Base-by-base conservation (phyloP, 345 rosid species). In the Acer negundo region DNA sequence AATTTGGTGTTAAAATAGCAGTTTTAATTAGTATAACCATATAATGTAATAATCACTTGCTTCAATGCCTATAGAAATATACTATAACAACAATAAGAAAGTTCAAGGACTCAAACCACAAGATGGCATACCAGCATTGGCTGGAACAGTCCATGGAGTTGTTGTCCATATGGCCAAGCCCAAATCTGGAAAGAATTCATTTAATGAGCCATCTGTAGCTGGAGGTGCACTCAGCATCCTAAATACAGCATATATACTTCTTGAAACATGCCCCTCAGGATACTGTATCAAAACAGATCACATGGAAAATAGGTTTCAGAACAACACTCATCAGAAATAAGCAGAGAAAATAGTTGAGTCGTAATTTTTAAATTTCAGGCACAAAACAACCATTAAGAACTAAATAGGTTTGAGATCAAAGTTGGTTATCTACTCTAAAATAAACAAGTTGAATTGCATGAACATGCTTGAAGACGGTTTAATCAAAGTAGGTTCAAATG, bases 61-160 rank as follows among this genome's bases (percentile, higher is more conserved):
- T 31, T 19, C 8, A 49, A 71, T 63, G 6, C 76, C 42, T 22
- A 49, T 6, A 6, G 10, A 17, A n/a, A 47, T 74, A 44, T 28
- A 19, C 77, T 26, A 63, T 23, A 51, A 47, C 26, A 47, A 26
- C 59, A 42, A 74, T 38, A 51, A 20, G 20, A 8, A 51, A 62
- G 44, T 23, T 9, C 12, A 59, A 7, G 26, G 7, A 59, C 63
- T 12, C 49, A 28, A 74, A 75, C 16, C 20, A 72, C 35, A 20
- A 23, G 42, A 81, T 63, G 46, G 82, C 82, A 70, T 80, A 91
- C 99, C 99, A 44, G 97, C 98, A 85, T 95, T 95, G 77, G 97
- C 99, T 67, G 96, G 99, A 81, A 95, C 69, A 16, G 98, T 95
- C 99, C 97, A 95, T 2, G 99, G 99, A 73, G 99, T 93, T 72